A percentile compares a stretch with the other conserved stretches of the same genome.
phyloP scores from a whole-genome alignment of 1,284 basidiomycete genomes.

The Irpex sp. region DNA sequence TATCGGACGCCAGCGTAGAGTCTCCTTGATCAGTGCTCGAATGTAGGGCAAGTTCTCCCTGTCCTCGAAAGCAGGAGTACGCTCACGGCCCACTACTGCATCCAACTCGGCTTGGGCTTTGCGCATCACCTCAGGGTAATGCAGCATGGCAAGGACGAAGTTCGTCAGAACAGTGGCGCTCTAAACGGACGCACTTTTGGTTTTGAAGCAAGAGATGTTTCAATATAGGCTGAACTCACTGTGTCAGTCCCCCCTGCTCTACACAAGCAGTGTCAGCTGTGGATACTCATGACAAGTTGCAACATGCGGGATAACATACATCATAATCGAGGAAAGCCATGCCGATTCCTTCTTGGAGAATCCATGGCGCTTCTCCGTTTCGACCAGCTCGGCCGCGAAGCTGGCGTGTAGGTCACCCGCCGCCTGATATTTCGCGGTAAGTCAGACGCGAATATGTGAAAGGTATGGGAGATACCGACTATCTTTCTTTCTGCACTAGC shows the following conservation, averaged over 20 bases:
- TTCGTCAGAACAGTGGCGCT: not conserved
- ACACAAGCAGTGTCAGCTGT: not conserved
- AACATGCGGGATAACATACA: not conserved
- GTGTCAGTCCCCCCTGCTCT: not conserved
- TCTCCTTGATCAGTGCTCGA: conserved; percentile 1
- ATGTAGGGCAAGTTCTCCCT: conserved; percentile 1
- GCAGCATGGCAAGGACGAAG: conserved; percentile 3
- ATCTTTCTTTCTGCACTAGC: not conserved
- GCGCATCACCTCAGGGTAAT: not conserved
- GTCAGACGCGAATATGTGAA: not conserved
- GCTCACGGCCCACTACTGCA: not conserved
- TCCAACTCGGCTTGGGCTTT: conserved; percentile 7
- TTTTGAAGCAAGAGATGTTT: not conserved
- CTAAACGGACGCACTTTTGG: not conserved
- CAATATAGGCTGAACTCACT: not conserved
- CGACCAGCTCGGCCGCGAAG: not conserved
- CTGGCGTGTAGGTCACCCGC: not conserved
- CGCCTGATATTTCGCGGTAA: not conserved
- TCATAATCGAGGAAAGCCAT: not conserved
- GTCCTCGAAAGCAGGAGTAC: conserved; percentile 1
- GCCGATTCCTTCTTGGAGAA: not conserved
- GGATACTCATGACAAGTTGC: not conserved
- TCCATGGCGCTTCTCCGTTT: not conserved
- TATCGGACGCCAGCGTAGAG: not conserved
- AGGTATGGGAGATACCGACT: not conserved